phyloP scores from a whole-genome alignment of 2,329 filamentous ascomycete species.

The Tothia fuscella region DNA sequence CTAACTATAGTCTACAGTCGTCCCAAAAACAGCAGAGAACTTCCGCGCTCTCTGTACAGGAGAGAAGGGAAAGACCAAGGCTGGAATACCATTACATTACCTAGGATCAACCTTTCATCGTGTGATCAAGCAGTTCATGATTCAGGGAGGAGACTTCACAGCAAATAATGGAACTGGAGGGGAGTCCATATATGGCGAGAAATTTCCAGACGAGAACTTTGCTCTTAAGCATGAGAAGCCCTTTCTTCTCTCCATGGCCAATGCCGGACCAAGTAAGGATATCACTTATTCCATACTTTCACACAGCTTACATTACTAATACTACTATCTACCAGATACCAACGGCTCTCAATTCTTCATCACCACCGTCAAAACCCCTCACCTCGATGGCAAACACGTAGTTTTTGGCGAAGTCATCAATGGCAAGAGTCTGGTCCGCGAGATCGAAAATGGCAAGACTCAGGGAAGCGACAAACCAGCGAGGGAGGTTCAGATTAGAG shows the following conservation, averaged over 20 bases:
- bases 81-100: conserved; percentile 80
- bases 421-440: conserved; percentile 81
- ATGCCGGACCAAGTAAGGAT: conserved; percentile 71
- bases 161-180: conserved; percentile 88
- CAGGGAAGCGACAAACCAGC: conserved; percentile 65
- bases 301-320: no score
- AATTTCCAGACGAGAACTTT: conserved; percentile 97
- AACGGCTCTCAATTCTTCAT: conserved; percentile 99
- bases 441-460: conserved; percentile 75
- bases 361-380: conserved; percentile 87
- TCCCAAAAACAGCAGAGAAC: conserved; percentile 93
- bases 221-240: conserved; percentile 81
- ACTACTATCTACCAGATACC: conserved; percentile 46
- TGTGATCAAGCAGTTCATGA: conserved; percentile 98
- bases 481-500: conserved; percentile 51
- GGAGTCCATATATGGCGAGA: conserved; percentile 93
- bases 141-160: conserved; percentile 95
- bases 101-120: conserved; percentile 89
- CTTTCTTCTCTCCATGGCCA: conserved; percentile 94
- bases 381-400: conserved; percentile 92
- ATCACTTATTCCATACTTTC: not conserved
- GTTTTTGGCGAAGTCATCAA: conserved; percentile 91
- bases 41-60: conserved; percentile 91
- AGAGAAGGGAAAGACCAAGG: conserved; percentile 75
- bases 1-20: conserved; percentile 36